Evolutionary conservation across 352 stramenopile species (phyloP).

Genomic region (Phytophthora hibernalis): DNA sequence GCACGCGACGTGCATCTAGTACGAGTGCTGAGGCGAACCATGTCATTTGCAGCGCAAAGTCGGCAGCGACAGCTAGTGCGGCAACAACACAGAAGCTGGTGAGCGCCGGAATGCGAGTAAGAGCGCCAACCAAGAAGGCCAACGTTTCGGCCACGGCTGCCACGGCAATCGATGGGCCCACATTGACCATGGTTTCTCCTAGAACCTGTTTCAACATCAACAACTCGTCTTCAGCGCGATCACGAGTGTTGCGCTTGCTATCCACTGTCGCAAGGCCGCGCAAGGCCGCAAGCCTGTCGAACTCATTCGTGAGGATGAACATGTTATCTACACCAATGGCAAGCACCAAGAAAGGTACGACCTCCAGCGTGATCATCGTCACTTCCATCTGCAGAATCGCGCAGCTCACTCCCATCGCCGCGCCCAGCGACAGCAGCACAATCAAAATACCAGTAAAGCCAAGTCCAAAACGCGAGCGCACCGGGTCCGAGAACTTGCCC

Average conservation of each 20-base stretch:
- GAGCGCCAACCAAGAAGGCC: constrained; percentile 80
- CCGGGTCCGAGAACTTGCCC: constrained; percentile 67
- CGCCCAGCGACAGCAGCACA: constrained; percentile 79
- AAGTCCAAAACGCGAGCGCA: constrained; percentile 83
- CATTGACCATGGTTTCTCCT: constrained; percentile 79
- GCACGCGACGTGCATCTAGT: constrained; percentile 74
- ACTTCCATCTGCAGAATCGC: constrained; percentile 76
- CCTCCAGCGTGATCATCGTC: constrained; percentile 93
- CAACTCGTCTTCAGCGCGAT: constrained; percentile 43
- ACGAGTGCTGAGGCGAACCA: constrained; percentile 89
- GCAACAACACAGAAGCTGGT: constrained; percentile 90
- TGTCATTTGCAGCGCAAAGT: constrained; percentile 88
- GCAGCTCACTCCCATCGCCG: constrained; percentile 76
- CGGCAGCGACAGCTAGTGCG: constrained; percentile 74
- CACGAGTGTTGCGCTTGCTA: constrained; percentile 36
- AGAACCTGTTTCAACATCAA: constrained; percentile 68
- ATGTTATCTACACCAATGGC: constrained; percentile 94
- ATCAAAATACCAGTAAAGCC: constrained; percentile 88
- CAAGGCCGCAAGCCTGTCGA: constrained; percentile 65
- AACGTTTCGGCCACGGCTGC: constrained; percentile 84
- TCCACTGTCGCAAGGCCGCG: constrained; percentile 49
- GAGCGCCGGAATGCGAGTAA: constrained; percentile 90
- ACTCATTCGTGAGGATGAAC: constrained; percentile 93
- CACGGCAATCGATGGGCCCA: constrained; percentile 89
- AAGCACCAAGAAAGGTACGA: constrained; percentile 92